Evolutionary conservation across 2,329 filamentous ascomycete species (phyloP).

Genomic region (Colletotrichum neosansevieriae): DNA sequence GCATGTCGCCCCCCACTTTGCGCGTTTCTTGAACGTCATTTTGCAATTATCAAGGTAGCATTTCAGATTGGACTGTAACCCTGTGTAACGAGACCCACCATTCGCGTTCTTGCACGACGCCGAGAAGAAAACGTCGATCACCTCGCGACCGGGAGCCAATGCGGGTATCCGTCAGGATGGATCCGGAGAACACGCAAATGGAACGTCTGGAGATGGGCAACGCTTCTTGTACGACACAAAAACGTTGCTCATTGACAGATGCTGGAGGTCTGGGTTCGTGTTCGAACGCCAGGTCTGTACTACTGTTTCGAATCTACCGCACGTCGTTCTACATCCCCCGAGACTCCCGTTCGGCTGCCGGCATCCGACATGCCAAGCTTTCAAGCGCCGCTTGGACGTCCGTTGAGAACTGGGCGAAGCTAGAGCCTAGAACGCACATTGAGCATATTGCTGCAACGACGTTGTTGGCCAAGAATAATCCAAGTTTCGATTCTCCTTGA

Average conservation of each 20-base stretch:
- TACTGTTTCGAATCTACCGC: conserved; percentile 14
- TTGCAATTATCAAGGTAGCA: conserved; percentile 1
- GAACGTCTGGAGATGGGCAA: neutral
- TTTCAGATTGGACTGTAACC: neutral
- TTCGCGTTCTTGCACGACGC: conserved; percentile 3
- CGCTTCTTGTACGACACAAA: neutral
- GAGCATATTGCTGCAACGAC: neutral
- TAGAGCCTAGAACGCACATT: conserved; percentile 4
- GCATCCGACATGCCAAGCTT: conserved; percentile 7
- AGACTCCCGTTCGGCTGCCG: neutral
- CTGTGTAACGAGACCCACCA: conserved; percentile 2
- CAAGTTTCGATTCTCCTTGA: too few species aligned
- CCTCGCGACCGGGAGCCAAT: neutral
- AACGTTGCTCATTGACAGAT: neutral
- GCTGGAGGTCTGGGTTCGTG: neutral
- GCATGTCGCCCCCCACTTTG: neutral
- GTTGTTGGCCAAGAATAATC: neutral
- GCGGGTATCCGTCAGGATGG: conserved; percentile 4
- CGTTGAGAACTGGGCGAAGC: neutral
- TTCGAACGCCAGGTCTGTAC: conserved; percentile 18
- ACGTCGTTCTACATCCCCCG: neutral
- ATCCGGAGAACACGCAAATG: neutral
- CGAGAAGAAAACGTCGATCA: neutral
- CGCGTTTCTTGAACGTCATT: conserved; percentile 12
- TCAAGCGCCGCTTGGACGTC: neutral